Conservation (phyloP, 2,329 filamentous ascomycete genomes). For the Aspergillus pseudoterreus region DNA sequence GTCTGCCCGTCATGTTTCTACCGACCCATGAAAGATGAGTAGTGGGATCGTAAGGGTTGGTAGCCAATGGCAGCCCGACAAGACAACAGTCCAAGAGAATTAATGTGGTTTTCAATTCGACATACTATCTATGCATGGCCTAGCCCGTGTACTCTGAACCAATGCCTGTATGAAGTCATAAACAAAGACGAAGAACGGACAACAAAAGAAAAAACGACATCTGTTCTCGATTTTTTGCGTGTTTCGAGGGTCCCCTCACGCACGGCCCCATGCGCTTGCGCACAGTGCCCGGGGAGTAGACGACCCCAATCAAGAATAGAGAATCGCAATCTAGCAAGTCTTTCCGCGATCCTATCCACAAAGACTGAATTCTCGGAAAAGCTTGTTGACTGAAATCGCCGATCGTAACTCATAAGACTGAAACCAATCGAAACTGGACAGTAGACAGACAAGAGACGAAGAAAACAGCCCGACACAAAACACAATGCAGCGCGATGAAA, state of each 20-base stretch:
- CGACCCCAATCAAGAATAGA: not conserved
- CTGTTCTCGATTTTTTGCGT: not conserved
- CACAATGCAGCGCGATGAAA: conserved; percentile 12
- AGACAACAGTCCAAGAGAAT: no score
- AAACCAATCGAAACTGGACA: not conserved
- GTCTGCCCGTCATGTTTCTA: no score
- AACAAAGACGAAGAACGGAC: not conserved
- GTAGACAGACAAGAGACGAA: not conserved
- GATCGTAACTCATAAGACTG: not conserved
- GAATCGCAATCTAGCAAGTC: not conserved
- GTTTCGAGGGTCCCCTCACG: not conserved
- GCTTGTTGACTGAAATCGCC: no score
- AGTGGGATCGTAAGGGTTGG: no score
- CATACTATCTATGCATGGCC: not conserved
- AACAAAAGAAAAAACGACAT: not conserved
- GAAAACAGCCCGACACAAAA: conserved; percentile 1
- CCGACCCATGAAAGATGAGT: no score
- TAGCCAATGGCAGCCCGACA: no score
- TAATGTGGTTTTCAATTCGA: not conserved
- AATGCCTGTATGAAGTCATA: not conserved
- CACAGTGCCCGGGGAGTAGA: no score
- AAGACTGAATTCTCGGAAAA: no score
- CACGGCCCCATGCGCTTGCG: no score
- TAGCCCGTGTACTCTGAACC: not conserved
- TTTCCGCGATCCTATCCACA: no score